Percentiles rank a stretch among this genome's conserved stretches.
These are phyloP conservation scores for Acer yangbiense DNA, from an alignment of 345 rosid species.

Conservation along the genomic window DNA sequence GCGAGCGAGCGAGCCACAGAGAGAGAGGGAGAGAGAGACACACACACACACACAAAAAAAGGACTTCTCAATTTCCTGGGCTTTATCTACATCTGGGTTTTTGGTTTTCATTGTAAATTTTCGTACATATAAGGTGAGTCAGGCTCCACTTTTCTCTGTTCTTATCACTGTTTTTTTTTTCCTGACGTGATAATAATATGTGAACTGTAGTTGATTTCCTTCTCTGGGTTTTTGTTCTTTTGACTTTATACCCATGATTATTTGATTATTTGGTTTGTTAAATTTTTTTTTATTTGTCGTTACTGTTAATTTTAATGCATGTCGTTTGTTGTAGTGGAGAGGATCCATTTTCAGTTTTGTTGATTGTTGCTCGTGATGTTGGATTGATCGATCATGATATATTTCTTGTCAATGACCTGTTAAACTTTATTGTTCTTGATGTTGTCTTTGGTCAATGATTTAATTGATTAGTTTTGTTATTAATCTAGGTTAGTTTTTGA, in stretches of 20 bases:
- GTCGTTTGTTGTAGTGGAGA: background rate
- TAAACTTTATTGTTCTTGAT: background rate
- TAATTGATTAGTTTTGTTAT: background rate
- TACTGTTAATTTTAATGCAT: background rate
- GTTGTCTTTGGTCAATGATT: background rate
- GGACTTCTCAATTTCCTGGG: background rate
- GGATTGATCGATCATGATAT: conserved; percentile 1
- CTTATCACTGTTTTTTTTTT: background rate
- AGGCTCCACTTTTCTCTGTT: background rate
- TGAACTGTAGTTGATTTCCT: background rate
- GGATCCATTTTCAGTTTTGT: conserved; percentile 4
- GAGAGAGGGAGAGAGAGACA: background rate
- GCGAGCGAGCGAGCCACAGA: too few relatives aligned
- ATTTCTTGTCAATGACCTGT: background rate
- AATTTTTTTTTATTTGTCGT: background rate
- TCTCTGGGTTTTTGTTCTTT: background rate
- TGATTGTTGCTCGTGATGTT: conserved; percentile 11
- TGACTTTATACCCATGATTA: background rate
- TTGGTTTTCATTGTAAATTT: background rate
- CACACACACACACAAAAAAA: background rate
- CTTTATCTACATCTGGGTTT: conserved; percentile 9
- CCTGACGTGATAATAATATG: background rate
- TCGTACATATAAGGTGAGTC: conserved; percentile 7
- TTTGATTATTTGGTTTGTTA: background rate
- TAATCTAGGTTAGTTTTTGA: background rate